Conservation (phyloP, 139 green algal genomes). For the Chlamydomonas sphaeroides region DNA sequence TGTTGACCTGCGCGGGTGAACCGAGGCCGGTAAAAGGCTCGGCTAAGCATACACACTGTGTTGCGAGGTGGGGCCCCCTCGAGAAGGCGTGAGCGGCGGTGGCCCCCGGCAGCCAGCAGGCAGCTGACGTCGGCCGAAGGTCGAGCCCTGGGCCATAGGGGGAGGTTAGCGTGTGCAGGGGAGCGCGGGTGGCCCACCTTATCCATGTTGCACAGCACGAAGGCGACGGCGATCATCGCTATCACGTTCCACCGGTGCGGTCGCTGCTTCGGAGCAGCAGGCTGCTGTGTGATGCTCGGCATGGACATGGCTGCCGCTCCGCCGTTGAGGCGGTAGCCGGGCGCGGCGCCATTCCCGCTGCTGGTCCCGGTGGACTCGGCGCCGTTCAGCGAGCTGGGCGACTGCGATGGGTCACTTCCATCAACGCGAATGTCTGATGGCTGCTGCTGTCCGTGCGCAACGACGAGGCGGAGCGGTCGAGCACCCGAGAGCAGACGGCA, state of each 20-base stretch:
- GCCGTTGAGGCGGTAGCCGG: background rate
- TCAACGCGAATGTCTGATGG: background rate
- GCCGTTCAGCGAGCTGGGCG: background rate
- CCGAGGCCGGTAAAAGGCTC: background rate
- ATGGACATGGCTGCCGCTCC: slow-evolving; percentile 1
- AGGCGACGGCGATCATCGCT: slow-evolving; percentile 39
- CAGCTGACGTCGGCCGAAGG: no score
- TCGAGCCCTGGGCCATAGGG: no score
- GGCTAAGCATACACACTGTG: background rate
- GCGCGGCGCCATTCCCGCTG: background rate
- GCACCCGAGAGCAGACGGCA: background rate
- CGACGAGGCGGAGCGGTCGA: background rate
- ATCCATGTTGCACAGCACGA: slow-evolving; percentile 97
- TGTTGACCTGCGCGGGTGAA: slow-evolving; percentile 88
- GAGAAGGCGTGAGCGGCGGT: no score
- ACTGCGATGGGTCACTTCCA: background rate
- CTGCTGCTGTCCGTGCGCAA: slow-evolving; percentile 1
- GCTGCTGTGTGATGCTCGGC: background rate
- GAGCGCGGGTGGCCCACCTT: slow-evolving; percentile 62
- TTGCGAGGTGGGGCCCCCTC: no score
- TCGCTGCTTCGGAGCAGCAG: background rate
- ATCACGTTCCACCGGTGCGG: slow-evolving; percentile 54
- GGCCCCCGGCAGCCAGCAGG: no score
- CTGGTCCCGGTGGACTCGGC: background rate
- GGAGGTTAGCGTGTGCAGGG: no score